Conservation (phyloP, 768 basidiomycete genomes). For the Mycena rosella region DNA sequence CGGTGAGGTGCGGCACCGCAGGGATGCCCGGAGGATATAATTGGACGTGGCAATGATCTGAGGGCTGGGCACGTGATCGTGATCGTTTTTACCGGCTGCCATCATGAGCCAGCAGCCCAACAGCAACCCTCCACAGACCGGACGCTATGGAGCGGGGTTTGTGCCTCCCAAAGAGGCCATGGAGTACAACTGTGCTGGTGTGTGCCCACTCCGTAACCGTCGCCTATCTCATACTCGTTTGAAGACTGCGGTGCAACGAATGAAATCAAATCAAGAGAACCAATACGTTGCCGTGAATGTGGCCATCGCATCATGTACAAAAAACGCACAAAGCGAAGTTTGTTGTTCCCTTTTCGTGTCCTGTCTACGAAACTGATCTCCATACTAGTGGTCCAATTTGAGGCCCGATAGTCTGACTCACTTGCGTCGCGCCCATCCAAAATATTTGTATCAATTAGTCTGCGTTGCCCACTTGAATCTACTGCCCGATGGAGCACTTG, state of each 20-base stretch:
- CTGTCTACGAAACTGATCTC: background rate
- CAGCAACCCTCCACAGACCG: slow-evolving; percentile 18
- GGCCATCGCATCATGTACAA: slow-evolving; percentile 99
- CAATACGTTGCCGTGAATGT: slow-evolving; percentile 95
- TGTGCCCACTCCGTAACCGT: slow-evolving; percentile 35
- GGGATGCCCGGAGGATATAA: too few relatives aligned
- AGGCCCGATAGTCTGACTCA: slow-evolving; percentile 71
- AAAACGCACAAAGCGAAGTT: slow-evolving; percentile 94
- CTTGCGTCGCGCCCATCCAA: slow-evolving; percentile 34
- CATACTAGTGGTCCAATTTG: slow-evolving; percentile 81
- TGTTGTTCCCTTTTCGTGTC: slow-evolving; percentile 48
- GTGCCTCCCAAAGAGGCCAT: slow-evolving; percentile 68
- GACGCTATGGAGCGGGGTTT: slow-evolving; percentile 39
- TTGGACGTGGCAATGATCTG: too few relatives aligned
- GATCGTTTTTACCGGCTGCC: background rate
- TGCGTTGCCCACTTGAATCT: slow-evolving; percentile 16
- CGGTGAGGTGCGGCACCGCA: background rate
- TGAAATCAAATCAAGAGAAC: slow-evolving; percentile 90
- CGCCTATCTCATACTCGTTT: slow-evolving; percentile 17
- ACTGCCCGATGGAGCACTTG: slow-evolving; percentile 23
- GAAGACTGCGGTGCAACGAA: slow-evolving; percentile 94
- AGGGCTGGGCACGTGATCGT: slow-evolving; percentile 2
- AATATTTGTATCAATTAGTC: slow-evolving; percentile 25
- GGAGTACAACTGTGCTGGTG: slow-evolving; percentile 92
- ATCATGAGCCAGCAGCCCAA: slow-evolving; percentile 18